Percentiles rank a stretch among this genome's conserved stretches.
These are phyloP conservation scores for Eustoma russellianum DNA, from an alignment of 257 asterid genomes.

Conservation along the genomic window DNA sequence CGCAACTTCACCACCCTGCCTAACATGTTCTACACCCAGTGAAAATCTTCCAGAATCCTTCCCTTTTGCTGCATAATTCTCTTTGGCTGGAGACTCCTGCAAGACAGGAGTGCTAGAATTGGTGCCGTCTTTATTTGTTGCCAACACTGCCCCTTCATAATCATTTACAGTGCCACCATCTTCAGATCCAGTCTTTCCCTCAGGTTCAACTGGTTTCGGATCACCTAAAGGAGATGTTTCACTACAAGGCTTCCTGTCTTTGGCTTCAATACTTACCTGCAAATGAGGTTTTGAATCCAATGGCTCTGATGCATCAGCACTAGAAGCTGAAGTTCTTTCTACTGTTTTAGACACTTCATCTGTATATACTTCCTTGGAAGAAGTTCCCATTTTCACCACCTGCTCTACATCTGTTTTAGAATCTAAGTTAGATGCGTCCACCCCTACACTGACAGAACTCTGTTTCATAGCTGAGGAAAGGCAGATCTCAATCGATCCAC, in stretches of 20 bases:
- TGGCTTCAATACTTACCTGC: constrained; percentile 13
- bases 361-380: constrained; percentile 25
- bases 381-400: constrained; percentile 20
- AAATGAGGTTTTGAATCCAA: constrained; percentile 17
- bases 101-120: constrained; percentile 15
- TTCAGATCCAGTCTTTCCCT: constrained; percentile 16
- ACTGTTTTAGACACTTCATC: constrained; percentile 24
- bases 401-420: constrained; percentile 14
- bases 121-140: constrained; percentile 19
- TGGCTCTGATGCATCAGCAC: constrained; percentile 33
- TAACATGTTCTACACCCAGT: constrained; percentile 22
- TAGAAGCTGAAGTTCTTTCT: constrained; percentile 21
- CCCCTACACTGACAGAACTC: constrained; percentile 12
- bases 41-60: constrained; percentile 19
- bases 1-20: constrained; percentile 21
- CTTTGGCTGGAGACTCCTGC: constrained; percentile 23
- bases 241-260: constrained; percentile 9
- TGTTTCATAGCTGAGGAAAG: constrained; percentile 20
- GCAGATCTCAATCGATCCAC: constrained; percentile 20
- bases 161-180: constrained; percentile 27
- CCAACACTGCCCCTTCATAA: constrained; percentile 18
- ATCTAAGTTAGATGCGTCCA: constrained; percentile 20
- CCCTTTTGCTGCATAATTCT: constrained; percentile 29
- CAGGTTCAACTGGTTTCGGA: constrained; percentile 22
- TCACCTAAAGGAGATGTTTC: constrained; percentile 22